phyloP scores from a whole-genome alignment of 805 yeast species.

The Ogataea saltuana region DNA sequence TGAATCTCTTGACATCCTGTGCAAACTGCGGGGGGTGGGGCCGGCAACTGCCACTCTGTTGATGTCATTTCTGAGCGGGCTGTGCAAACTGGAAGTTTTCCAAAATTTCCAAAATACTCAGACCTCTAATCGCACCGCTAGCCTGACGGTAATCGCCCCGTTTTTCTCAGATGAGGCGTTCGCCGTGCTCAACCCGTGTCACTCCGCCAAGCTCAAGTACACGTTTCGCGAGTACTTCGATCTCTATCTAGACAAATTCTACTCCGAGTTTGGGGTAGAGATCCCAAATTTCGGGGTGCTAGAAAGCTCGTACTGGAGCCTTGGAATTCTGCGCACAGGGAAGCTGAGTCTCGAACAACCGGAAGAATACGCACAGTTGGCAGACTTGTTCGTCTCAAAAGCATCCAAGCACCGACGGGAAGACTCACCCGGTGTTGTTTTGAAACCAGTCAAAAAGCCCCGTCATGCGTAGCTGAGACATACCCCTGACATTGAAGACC shows the following conservation, averaged over 20 bases:
- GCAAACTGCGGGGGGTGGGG: conserved; percentile 47
- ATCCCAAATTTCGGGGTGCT: conserved; percentile 6
- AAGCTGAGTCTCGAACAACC: neutral
- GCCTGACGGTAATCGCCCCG: conserved; percentile 40
- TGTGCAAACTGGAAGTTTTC: conserved; percentile 9
- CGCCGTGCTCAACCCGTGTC: conserved; percentile 35
- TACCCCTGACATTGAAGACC: no score
- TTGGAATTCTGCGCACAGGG: neutral
- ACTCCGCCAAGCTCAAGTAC: conserved; percentile 36
- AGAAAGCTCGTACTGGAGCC: conserved; percentile 18
- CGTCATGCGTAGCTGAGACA: no score
- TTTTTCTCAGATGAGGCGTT: conserved; percentile 53
- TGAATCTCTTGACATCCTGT: conserved; percentile 33
- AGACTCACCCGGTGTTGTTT: no score
- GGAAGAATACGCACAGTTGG: neutral
- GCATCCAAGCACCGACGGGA: no score
- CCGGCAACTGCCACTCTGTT: conserved; percentile 52
- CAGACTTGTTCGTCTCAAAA: neutral
- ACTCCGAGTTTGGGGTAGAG: conserved; percentile 1
- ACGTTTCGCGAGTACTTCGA: conserved; percentile 43
- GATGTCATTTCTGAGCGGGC: conserved; percentile 33
- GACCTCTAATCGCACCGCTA: no score
- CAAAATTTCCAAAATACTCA: no score
- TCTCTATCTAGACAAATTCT: conserved; percentile 32
- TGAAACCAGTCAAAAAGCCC: no score